These are phyloP conservation scores for Fusarium brevicatenulatum DNA, from an alignment of 2,329 filamentous ascomycete species.

Conservation along the genomic window DNA sequence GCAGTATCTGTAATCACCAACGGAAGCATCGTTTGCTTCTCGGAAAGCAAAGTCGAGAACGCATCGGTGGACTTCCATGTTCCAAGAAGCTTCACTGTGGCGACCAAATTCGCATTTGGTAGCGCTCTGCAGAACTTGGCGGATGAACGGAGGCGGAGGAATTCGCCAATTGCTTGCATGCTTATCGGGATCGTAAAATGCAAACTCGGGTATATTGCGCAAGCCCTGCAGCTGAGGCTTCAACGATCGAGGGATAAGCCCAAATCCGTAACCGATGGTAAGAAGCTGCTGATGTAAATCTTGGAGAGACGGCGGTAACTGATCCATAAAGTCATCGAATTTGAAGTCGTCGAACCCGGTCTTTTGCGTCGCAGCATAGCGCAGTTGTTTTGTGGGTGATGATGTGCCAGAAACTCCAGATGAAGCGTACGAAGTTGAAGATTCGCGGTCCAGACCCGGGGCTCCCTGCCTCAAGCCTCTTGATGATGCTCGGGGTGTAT, in stretches of 20 bases:
- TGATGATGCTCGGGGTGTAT: background rate
- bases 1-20: background rate
- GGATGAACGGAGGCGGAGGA: background rate
- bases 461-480: background rate
- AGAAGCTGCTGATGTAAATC: background rate
- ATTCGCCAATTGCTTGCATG: background rate
- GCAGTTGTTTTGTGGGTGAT: background rate
- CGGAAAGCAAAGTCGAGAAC: background rate
- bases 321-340: background rate
- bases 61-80: background rate
- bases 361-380: background rate
- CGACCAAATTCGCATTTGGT: background rate
- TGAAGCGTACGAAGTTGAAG: background rate
- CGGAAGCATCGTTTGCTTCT: background rate
- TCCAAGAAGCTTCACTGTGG: background rate
- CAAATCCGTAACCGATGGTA: background rate
- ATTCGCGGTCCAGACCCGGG: background rate
- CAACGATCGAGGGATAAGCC: background rate
- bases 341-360: background rate
- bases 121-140: background rate
- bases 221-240: background rate
- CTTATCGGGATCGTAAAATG: background rate
- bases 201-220: background rate
- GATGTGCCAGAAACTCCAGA: background rate
- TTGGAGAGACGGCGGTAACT: background rate